phyloP scores from a whole-genome alignment of 768 basidiomycete species.

The Termitomyces sp. region DNA sequence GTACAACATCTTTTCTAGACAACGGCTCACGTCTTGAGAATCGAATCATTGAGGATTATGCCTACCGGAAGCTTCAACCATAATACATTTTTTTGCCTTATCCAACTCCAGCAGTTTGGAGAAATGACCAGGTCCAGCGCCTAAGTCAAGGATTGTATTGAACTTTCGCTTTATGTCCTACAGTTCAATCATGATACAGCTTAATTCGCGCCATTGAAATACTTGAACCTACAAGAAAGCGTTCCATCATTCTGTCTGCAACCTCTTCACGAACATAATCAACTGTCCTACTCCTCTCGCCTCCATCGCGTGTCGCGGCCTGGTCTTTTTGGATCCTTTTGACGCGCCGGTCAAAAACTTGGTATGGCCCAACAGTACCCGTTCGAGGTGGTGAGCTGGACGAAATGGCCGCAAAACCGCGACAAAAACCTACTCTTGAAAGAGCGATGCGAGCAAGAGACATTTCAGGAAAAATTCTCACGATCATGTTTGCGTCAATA shows the following conservation, averaged over 20 bases:
- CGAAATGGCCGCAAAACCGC: slow-evolving; percentile 47
- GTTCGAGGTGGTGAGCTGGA: slow-evolving; percentile 35
- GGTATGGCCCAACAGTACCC: slow-evolving; percentile 57
- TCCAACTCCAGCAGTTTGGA: slow-evolving; percentile 71
- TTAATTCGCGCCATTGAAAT: slow-evolving; percentile 3
- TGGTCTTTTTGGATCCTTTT: slow-evolving; percentile 78
- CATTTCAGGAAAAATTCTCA: slow-evolving; percentile 17
- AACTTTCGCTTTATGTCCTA: slow-evolving; percentile 93
- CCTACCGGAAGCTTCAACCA: slow-evolving; percentile 87
- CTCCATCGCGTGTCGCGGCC: slow-evolving; percentile 54
- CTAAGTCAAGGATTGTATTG: slow-evolving; percentile 75
- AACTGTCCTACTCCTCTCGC: slow-evolving; percentile 64
- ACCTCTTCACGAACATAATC: slow-evolving; percentile 93
- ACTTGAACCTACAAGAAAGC: slow-evolving; percentile 61
- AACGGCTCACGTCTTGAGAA: neutral
- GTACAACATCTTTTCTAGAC: slow-evolving; percentile 59
- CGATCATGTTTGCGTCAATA: neutral
- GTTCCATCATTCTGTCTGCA: slow-evolving; percentile 86
- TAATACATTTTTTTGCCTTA: slow-evolving; percentile 65
- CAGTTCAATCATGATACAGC: neutral
- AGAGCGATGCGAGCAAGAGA: slow-evolving; percentile 17
- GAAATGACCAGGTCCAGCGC: slow-evolving; percentile 90
- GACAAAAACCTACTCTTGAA: slow-evolving; percentile 18
- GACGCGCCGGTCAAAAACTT: slow-evolving; percentile 80
- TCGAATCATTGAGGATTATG: neutral